Evolutionary conservation across 1,139 yeast genomes (phyloP), one percentile per base, ranked within the genome.

Genomic region (Suhomyces chickasaworum): DNA sequence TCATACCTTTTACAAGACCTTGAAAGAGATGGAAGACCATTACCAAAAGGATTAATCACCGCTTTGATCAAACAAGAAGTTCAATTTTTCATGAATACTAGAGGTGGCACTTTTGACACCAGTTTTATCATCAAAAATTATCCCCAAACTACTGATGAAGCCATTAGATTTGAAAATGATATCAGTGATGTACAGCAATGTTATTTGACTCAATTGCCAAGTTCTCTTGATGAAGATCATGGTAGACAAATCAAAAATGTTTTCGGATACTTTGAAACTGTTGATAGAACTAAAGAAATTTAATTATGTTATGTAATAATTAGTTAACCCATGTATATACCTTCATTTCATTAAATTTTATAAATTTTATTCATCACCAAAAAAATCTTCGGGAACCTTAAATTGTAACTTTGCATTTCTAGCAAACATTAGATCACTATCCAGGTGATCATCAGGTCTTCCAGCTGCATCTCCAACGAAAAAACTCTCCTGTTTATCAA

Each of bases 381-480:
- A 67, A 38, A 71, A 73, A 47, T 84, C 83, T 58, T 91, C 97
- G 0, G 98, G 97, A 0, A 81, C 70, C 46, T 67, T 67, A 60
- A 89, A 90, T 32, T 58, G 54, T 2, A 90, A 41, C 0, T 79
- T 78, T 1, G 78, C 59, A 20, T 70, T 75, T 40, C 70, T 56
- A 0, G 98, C 97, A 71, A 91, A 89, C 48, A 52, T 59, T 52
- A 64, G 65, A 62, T 91, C 98, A 45, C 88, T 78, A 56, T 88
- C 91, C 73, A 91, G 86, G 61, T 84, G 85, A 63, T 91, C 98
- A 0, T 59, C 63, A 1, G 63, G 59, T 44, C 98, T 71, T 0
- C 98, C 99, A 7, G 97, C 98, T 0, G 98, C 98, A 69, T 93
- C 99, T 4, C 99, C 99, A n/a, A 91, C 91, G 60, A 68, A 93